Percentiles rank a stretch among this genome's conserved stretches.
These are phyloP conservation scores for Diaporthe citri DNA, from an alignment of 2,329 filamentous ascomycete genomes.

Conservation along the genomic window DNA sequence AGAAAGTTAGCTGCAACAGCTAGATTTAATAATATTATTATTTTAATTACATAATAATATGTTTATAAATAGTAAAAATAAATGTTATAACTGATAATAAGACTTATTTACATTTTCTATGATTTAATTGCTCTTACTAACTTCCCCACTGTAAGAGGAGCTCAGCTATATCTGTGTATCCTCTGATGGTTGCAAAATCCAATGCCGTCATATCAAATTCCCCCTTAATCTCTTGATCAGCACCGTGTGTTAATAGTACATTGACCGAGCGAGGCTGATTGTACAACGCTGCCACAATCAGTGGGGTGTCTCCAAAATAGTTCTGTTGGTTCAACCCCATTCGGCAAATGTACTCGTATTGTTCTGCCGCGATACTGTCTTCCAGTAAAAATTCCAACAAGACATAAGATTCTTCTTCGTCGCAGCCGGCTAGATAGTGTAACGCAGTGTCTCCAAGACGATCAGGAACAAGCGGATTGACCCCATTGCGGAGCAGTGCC, in stretches of 20 bases:
- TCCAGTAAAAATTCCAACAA: neutral
- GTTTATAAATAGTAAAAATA: no score
- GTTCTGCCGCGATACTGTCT: neutral
- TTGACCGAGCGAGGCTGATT: neutral
- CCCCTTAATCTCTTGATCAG: neutral
- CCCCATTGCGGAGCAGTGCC: neutral
- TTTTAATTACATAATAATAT: no score
- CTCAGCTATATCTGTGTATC: neutral
- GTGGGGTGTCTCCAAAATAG: neutral
- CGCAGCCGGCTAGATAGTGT: neutral
- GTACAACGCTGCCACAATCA: neutral
- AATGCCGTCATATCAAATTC: constrained; percentile 1
- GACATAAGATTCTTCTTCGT: neutral
- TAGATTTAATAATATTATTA: no score
- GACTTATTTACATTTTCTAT: no score
- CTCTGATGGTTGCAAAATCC: neutral
- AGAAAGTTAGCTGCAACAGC: no score
- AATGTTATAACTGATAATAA: no score
- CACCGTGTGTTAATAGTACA: neutral
- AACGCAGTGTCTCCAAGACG: neutral
- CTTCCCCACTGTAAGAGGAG: no score
- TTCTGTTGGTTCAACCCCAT: neutral
- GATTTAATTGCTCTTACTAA: no score
- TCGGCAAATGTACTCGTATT: neutral
- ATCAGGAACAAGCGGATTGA: neutral